Percentiles rank a stretch among this genome's conserved stretches.
phyloP scores from a whole-genome alignment of 2,329 filamentous ascomycete species.

The Neonectria punicea region DNA sequence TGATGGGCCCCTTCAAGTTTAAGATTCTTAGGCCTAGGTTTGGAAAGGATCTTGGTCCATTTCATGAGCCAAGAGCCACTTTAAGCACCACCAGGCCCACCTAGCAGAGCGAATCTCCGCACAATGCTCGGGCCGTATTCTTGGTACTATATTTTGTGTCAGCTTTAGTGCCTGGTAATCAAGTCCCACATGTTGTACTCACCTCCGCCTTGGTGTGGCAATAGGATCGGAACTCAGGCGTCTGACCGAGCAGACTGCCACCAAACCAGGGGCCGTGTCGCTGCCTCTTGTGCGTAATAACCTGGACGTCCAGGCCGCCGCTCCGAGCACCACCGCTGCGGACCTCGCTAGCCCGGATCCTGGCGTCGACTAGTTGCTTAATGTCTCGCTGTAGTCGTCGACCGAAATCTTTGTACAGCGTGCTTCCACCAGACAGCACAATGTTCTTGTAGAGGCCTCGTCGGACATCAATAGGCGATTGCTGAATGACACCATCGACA shows the following conservation, averaged over 20 bases:
- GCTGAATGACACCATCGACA: slow-evolving; percentile 96
- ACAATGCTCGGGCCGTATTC: slow-evolving; percentile 97
- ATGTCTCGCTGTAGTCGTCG: slow-evolving; percentile 96
- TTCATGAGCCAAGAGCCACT: slow-evolving; percentile 21
- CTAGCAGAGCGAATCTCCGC: slow-evolving; percentile 90
- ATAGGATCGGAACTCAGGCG: slow-evolving; percentile 97
- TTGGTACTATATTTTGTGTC: slow-evolving; percentile 72
- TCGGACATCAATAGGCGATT: slow-evolving; percentile 96
- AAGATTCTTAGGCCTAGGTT: slow-evolving; percentile 21
- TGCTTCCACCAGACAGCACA: slow-evolving; percentile 95
- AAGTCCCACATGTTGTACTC: slow-evolving; percentile 37
- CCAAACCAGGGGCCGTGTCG: slow-evolving; percentile 98
- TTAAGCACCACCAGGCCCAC: slow-evolving; percentile 86
- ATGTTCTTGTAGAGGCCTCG: slow-evolving; percentile 99
- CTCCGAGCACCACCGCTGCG: slow-evolving; percentile 92
- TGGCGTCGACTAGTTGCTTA: slow-evolving; percentile 91
- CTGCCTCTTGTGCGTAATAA: slow-evolving; percentile 97
- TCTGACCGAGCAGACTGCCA: slow-evolving; percentile 94
- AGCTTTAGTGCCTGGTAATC: slow-evolving; percentile 10
- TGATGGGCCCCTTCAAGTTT: neutral
- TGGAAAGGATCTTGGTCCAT: slow-evolving; percentile 26
- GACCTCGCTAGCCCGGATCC: slow-evolving; percentile 91
- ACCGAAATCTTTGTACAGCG: slow-evolving; percentile 98
- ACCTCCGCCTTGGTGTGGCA: slow-evolving; percentile 92
- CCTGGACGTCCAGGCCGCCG: slow-evolving; percentile 94